Base-by-base conservation (phyloP, 345 rosid species). In the Hypericum perforatum region DNA sequence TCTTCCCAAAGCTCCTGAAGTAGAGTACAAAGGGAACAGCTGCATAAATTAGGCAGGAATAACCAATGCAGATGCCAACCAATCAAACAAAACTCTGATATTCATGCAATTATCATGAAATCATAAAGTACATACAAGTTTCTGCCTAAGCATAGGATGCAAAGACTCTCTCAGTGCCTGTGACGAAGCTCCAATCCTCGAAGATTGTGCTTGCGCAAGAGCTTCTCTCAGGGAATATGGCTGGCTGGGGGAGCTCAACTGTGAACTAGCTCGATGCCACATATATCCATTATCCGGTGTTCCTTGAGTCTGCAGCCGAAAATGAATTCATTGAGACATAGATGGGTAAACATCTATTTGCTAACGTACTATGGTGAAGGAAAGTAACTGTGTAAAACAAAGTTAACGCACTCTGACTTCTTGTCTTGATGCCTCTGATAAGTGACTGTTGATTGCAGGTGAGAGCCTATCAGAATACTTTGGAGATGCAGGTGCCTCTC, bases 1-100 rank as follows among this genome's bases (percentile, higher is more conserved):
- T 92, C 98, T 78, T 92, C 98, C 98, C 98, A 92, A 39, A 88
- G 96, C 71, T 92, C 98, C 98, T 92, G 79, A 51, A 75, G 69
- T 36, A 43, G 65, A 70, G 29, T 41, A 37, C 10, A 42, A 56
- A 49, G 59, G 45, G 55, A 56, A 63, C 63, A 69, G 58, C 56
- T 37, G 53, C 63, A 55, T n/a, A 16, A 32, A 52, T 22, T 11
- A 43, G 44, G 59, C 50, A 58, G 44, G 39, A 55, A 14, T 9
- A 16, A 41, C 7, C 2, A 13, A 12, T 29, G 38, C 7, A 15
- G 37, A 48, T 22, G 32, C 32, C 32, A 22, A 22, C 4, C 32
- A 22, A 22, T 22, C 32, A 22, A 22, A 22, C 32, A 22, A 22
- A 22, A 22, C 32, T 1, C 32, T 22, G 32, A 22, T 22, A 4